Evolutionary conservation across 2,329 filamentous ascomycete genomes (phyloP), one percentile per base, ranked within the genome.

Genomic region (Pleoardoris graminearum): DNA sequence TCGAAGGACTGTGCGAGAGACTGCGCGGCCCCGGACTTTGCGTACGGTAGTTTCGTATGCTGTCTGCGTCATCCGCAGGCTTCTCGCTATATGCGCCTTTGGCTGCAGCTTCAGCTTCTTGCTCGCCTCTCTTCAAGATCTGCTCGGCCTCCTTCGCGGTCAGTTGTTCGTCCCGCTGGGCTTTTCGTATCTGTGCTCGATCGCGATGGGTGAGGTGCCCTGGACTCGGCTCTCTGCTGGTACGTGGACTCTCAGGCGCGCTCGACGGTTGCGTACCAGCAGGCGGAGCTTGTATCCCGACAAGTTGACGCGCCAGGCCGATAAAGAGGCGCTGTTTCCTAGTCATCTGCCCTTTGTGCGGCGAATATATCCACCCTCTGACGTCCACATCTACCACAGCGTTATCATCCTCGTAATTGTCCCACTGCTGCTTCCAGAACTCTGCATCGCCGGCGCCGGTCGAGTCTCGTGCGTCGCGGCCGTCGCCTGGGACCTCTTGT

Each of bases 351-450:
- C 91, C 91, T 60, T 82, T 82, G 65, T 93, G 90, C 16, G 93
- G 93, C 33, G 86, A 85, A 72, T 96, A 99, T 46, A 97, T 84
- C 94, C 95, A 99, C 12, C 94, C 94, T 61, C 93, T 83, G 21
- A 99, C 90, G 70, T 99, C 93, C 5, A 97, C 90, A 68, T 97
- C 93, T 1, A 97, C 89, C 3, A 97, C 79, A 0, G 92, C 91
- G 70, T 88, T 89, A 65, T 91, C 86, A 54, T 93, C 87, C 70
- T 96, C 89, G 48, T 87, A 83, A 55, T 83, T 83, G 51, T 92
- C 85, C 89, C 90, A 96, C 66, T 93, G 85, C 49, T 84, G 78
- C 36, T 82, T 83, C 87, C 89, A 93, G 70, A 88, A 92, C 33
- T 91, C 86, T 38, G 85, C 82, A 58, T 91, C 85, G 38, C 79